These are phyloP conservation scores for Populus nigra DNA, from an alignment of 345 rosid genomes.

Conservation along the genomic window DNA sequence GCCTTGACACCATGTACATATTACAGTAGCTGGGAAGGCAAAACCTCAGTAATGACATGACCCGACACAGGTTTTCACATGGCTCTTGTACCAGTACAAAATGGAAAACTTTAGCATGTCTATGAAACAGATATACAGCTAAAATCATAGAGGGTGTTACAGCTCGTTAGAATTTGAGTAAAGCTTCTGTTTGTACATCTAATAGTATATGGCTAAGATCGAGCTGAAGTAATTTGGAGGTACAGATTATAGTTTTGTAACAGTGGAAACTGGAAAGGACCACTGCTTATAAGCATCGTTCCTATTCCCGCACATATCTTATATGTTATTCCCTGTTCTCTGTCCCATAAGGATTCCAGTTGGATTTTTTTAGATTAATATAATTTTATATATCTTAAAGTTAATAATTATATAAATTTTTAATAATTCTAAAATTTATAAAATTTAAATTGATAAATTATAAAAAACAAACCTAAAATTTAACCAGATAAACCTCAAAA, in stretches of 20 bases:
- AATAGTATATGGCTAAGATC: not conserved
- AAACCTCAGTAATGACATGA: conserved; percentile 20
- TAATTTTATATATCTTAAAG: too few species aligned
- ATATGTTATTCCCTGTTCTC: not conserved
- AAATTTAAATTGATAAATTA: fast-evolving
- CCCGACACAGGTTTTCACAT: conserved; percentile 30
- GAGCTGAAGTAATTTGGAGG: not conserved
- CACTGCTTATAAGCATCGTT: not conserved
- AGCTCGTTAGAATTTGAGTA: not conserved
- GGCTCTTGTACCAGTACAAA: conserved; percentile 18
- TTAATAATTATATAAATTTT: too few species aligned
- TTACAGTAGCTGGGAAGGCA: not conserved
- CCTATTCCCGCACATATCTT: not conserved
- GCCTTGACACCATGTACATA: not conserved
- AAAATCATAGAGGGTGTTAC: not conserved
- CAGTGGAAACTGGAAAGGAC: not conserved
- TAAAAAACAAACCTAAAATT: too few species aligned
- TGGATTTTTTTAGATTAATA: too few species aligned
- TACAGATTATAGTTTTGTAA: not conserved
- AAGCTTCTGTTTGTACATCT: not conserved
- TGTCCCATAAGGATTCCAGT: not conserved
- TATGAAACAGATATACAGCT: not conserved
- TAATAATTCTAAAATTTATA: too few species aligned
- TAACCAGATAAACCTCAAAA: too few species aligned
- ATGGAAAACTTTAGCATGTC: not conserved